Conservation (phyloP, 2,329 filamentous ascomycete genomes). For the Aureobasidium lini region DNA sequence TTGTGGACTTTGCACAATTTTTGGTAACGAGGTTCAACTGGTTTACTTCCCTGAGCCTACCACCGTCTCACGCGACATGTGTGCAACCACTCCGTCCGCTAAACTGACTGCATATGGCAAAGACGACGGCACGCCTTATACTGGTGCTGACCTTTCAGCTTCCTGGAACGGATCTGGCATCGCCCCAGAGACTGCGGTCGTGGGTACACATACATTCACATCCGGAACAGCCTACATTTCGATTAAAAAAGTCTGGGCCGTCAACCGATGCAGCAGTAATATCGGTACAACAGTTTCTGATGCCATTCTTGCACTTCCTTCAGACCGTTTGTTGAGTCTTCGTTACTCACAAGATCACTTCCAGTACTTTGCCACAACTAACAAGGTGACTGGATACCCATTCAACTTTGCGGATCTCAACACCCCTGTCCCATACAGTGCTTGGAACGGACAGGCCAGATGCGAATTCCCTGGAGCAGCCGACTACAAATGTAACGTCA, state of each 20-base stretch:
- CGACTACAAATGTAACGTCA: constrained; percentile 18
- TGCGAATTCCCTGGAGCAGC: constrained; percentile 17
- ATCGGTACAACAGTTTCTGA: constrained; percentile 19
- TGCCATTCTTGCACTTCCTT: constrained; percentile 24
- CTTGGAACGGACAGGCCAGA: constrained; percentile 22
- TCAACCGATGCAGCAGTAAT: constrained; percentile 20
- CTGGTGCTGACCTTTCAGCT: constrained; percentile 20
- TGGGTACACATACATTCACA: constrained; percentile 23
- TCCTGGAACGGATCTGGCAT: background rate
- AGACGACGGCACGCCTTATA: constrained; percentile 20
- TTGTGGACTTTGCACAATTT: constrained; percentile 27
- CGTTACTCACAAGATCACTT: constrained; percentile 25
- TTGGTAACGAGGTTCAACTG: constrained; percentile 24
- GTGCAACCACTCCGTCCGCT: constrained; percentile 22
- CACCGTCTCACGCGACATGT: constrained; percentile 23
- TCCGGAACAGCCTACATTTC: constrained; percentile 26
- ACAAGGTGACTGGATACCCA: constrained; percentile 23
- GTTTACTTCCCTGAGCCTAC: constrained; percentile 24
- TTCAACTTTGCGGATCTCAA: constrained; percentile 25
- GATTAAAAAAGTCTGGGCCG: constrained; percentile 22
- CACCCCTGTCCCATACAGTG: constrained; percentile 23
- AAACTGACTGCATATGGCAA: constrained; percentile 21
- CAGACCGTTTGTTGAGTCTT: constrained; percentile 23
- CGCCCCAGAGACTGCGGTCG: constrained; percentile 16
- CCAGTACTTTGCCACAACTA: constrained; percentile 19